These are phyloP conservation scores for Copromyces sp. DNA, from an alignment of 495 filamentous ascomycete genomes.

Conservation along the genomic window DNA sequence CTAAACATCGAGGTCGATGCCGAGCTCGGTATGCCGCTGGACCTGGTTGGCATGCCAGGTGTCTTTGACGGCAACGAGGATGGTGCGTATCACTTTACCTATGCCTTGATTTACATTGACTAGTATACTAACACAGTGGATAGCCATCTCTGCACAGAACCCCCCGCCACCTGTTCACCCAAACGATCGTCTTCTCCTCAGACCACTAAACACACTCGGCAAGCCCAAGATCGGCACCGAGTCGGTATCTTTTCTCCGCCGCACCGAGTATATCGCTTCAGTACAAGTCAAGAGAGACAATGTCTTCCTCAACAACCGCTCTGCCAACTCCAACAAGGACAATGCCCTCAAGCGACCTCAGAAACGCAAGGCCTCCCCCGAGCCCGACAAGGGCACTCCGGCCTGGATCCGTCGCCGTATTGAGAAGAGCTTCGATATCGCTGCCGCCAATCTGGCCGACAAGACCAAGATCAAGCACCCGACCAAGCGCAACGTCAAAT, in stretches of 20 bases:
- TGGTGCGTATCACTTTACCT: slow-evolving; percentile 47
- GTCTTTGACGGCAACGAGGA: slow-evolving; percentile 93
- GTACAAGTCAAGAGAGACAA: slow-evolving; percentile 30
- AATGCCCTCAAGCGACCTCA: slow-evolving; percentile 24
- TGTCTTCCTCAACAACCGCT: slow-evolving; percentile 30
- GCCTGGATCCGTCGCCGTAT: slow-evolving; percentile 71
- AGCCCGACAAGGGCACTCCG: slow-evolving; percentile 59
- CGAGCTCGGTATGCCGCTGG: slow-evolving; percentile 94
- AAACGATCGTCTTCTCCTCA: slow-evolving; percentile 68
- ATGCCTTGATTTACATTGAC: slow-evolving; percentile 6
- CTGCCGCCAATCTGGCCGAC: slow-evolving; percentile 54
- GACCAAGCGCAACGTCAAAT: slow-evolving; percentile 62
- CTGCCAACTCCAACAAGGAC: slow-evolving; percentile 27
- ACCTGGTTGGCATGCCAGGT: slow-evolving; percentile 86
- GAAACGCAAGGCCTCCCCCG: slow-evolving; percentile 34
- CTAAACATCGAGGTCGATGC: slow-evolving; percentile 95
- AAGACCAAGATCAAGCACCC: slow-evolving; percentile 73
- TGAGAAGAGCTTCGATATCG: slow-evolving; percentile 76
- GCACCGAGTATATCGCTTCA: slow-evolving; percentile 91
- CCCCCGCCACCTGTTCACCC: slow-evolving; percentile 63
- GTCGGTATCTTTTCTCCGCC: slow-evolving; percentile 82
- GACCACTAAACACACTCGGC: slow-evolving; percentile 67
- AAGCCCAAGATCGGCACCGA: slow-evolving; percentile 58
- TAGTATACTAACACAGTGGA: slow-evolving; percentile 13
- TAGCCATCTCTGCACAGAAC: slow-evolving; percentile 73